Base-by-base conservation (phyloP, 129 eudicot genomes). In the Chrysanthemum seticuspe region DNA sequence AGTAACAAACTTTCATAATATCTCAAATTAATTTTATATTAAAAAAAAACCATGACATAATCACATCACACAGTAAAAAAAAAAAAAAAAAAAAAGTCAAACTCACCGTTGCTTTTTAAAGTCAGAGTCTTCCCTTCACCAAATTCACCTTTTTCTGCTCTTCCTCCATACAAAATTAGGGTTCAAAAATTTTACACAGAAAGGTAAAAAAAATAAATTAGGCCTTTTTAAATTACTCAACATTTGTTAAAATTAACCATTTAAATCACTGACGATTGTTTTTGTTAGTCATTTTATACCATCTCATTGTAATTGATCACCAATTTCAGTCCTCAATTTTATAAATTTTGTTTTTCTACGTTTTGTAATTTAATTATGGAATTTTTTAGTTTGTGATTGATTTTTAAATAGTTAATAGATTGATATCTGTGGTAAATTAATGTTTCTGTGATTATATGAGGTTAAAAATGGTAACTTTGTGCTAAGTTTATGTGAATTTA, bases 41-140 rank as follows among this genome's bases (percentile, higher is more conserved):
- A n/a, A n/a, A n/a, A n/a, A 27, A 2, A 2, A 3, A 68, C 21
- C 21, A 6, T 76, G 74, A 67, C 74, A 67, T 76, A 59, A 55
- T 36, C 44, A 36, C 44, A 36, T 3, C 61, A 54, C 59, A 49
- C 25, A 50, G 78, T 64, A 0, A 36, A 5, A 4, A 36, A 6
- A 36, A 47, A 52, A n/a, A n/a, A n/a, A n/a, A n/a, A n/a, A n/a
- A n/a, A 76, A 13, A 59, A 70, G 77, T 78, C 73, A 78, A 78
- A 78, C 53, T 53, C 77, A 59, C 82, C 77, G 77, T 78, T 78
- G 82, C 72, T 71, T 44, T n/a, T 71, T 78, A 75, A 70, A 69
- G 53, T 70, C 81, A 52, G 18, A 31, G 36, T 36, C 44, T 36
- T 36, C 8, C 14, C 73, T 45, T 64, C 65, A 68, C 82, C 67